These are phyloP conservation scores for Fusarium siculi DNA, from an alignment of 2,329 filamentous ascomycete species.

Conservation along the genomic window DNA sequence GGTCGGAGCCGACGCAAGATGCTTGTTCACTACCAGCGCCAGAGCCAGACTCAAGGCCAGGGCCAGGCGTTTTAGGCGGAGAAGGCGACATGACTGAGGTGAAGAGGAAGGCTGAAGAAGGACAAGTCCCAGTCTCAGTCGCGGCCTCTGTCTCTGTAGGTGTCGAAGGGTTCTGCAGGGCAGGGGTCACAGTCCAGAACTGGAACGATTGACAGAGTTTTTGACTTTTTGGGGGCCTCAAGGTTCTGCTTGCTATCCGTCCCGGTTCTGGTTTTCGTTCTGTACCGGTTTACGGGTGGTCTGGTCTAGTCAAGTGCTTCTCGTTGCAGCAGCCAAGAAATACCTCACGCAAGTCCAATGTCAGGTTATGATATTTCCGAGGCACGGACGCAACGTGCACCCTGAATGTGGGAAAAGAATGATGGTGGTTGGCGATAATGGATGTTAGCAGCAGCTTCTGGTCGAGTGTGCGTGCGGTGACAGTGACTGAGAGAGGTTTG, in stretches of 20 bases:
- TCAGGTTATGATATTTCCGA: constrained; percentile 1
- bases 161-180: background rate
- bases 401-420: background rate
- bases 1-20: constrained; percentile 35
- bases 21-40: constrained; percentile 1
- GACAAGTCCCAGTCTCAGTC: background rate
- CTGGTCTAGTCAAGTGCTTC: background rate
- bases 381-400: background rate
- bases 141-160: background rate
- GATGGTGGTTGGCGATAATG: background rate
- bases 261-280: background rate
- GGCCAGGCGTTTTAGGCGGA: constrained; percentile 2
- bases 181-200: constrained; percentile 26
- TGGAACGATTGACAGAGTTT: constrained; percentile 18
- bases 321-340: background rate
- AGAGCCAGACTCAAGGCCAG: background rate
- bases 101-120: background rate
- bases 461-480: background rate
- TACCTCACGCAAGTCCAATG: background rate
- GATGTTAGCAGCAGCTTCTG: background rate
- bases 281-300: constrained; percentile 2
- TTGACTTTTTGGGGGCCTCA: constrained; percentile 17
- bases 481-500: background rate
- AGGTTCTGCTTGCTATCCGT: constrained; percentile 6
- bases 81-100: constrained; percentile 22